Evolutionary conservation across 441 rosid genomes (phyloP).

Genomic region (Adansonia rubrostipa): DNA sequence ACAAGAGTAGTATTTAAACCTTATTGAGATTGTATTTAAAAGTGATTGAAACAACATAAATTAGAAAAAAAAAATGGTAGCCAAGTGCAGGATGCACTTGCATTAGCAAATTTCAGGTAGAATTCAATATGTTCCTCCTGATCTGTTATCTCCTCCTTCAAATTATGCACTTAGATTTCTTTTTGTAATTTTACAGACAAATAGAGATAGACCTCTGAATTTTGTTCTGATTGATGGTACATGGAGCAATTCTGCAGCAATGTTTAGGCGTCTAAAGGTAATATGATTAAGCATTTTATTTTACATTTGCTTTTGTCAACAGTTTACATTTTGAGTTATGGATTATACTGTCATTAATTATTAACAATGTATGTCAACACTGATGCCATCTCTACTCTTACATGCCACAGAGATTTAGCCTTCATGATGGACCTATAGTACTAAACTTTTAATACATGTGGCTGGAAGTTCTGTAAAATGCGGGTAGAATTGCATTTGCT

Average conservation of each 20-base stretch:
- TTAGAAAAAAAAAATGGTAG: conserved; percentile 4
- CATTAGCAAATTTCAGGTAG: neutral
- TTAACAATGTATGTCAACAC: neutral
- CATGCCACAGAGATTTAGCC: neutral
- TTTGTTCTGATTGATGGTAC: conserved; percentile 90
- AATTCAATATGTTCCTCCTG: neutral
- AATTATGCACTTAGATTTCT: conserved; percentile 19
- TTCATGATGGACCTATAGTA: neutral
- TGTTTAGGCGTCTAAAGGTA: conserved; percentile 91
- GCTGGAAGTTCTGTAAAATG: conserved; percentile 6
- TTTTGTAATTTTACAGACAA: conserved; percentile 40
- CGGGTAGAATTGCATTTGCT: neutral
- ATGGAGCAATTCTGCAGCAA: conserved; percentile 95
- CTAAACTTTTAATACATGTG: neutral
- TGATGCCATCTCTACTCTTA: neutral
- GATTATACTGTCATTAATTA: neutral
- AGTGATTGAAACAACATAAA: neutral
- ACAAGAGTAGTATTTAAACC: neutral
- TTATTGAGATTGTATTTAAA: neutral
- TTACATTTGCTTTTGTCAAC: neutral
- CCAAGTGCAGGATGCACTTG: neutral
- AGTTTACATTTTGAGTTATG: neutral
- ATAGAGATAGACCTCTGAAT: conserved; percentile 55
- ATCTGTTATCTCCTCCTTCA: conserved; percentile 18
- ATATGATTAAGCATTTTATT: conserved; percentile 13